phyloP scores from a whole-genome alignment of 345 rosid species.

The Murraya koenigii region DNA sequence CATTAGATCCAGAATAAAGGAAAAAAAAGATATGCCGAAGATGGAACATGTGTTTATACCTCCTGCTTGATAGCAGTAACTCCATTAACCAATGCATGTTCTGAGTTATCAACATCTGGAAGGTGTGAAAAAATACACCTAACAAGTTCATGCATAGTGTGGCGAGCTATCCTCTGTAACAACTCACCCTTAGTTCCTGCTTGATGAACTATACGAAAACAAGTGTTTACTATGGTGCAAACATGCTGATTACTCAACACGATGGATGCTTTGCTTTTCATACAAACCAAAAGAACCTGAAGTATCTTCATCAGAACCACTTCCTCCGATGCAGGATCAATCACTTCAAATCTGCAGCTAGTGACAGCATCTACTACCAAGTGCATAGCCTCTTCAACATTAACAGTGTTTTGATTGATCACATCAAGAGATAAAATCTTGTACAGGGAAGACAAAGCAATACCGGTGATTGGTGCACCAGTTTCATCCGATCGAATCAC shows the following conservation, averaged over 20 bases:
- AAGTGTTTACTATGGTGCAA: conserved; percentile 92
- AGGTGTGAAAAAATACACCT: conserved; percentile 93
- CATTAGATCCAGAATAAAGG: neutral
- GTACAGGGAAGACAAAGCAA: conserved; percentile 87
- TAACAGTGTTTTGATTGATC: conserved; percentile 70
- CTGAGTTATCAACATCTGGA: conserved; percentile 73
- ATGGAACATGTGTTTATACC: conserved; percentile 41
- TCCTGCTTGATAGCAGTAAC: conserved; percentile 50
- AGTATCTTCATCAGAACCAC: conserved; percentile 98
- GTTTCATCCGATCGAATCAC: conserved; percentile 92
- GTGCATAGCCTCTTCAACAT: conserved; percentile 91
- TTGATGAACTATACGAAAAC: conserved; percentile 97
- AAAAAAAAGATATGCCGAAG: conserved; percentile 12
- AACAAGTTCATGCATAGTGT: conserved; percentile 89
- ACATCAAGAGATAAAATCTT: conserved; percentile 79
- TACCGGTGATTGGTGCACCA: conserved; percentile 90
- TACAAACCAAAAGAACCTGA: conserved; percentile 92
- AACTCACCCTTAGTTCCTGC: conserved; percentile 76
- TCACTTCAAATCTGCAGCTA: conserved; percentile 95
- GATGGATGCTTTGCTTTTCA: conserved; percentile 89
- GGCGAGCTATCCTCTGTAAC: conserved; percentile 86
- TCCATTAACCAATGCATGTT: conserved; percentile 72
- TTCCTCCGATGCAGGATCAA: conserved; percentile 98
- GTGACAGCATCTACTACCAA: conserved; percentile 95
- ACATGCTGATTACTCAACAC: conserved; percentile 96